Evolutionary conservation across 768 basidiomycete genomes (phyloP).

Genomic region (Lyophyllum atratum): DNA sequence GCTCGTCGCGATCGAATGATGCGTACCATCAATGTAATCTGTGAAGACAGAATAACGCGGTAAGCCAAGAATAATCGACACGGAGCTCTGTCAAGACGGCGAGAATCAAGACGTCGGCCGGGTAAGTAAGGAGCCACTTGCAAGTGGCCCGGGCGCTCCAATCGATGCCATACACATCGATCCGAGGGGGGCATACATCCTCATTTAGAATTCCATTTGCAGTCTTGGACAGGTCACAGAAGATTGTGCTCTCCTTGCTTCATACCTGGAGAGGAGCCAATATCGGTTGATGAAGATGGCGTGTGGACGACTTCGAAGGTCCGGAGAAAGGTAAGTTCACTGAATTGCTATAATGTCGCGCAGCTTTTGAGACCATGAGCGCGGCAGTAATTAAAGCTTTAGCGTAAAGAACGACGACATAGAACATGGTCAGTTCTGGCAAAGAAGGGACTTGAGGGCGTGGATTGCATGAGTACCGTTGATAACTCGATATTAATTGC

Average conservation of each 20-base stretch:
- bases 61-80: not conserved
- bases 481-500: not conserved
- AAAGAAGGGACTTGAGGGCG: not conserved
- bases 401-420: not conserved
- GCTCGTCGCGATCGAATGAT: not conserved
- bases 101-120: not conserved
- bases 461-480: not conserved
- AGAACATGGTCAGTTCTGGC: not conserved
- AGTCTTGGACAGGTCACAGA: not conserved
- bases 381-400: not conserved
- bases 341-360: not conserved
- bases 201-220: not conserved
- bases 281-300: not conserved
- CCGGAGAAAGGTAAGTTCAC: not conserved
- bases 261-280: not conserved
- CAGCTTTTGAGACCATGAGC: not conserved
- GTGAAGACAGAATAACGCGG: not conserved
- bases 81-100: not conserved
- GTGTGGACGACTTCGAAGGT: not conserved
- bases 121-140: not conserved
- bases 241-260: not conserved
- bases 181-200: not conserved
- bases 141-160: not conserved
- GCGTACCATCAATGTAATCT: not conserved
- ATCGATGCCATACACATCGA: not conserved